These are phyloP conservation scores for Sporothrix euskadiensis DNA, from an alignment of 2,329 filamentous ascomycete species.

Conservation along the genomic window DNA sequence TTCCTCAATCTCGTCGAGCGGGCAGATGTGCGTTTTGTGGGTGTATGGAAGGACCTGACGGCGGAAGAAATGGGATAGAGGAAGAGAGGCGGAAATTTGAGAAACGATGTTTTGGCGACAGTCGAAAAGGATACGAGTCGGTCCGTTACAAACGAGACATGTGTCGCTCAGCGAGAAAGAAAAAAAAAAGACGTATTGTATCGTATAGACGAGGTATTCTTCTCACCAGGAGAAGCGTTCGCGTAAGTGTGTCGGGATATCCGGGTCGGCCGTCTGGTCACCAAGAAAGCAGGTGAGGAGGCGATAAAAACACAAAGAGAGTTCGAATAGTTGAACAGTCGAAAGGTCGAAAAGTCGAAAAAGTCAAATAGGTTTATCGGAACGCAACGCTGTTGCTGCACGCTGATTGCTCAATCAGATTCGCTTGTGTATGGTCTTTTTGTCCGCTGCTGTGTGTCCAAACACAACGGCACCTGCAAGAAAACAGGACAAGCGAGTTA, in stretches of 20 bases:
- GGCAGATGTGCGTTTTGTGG: not conserved
- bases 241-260: not conserved
- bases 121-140: not conserved
- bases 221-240: conserved; percentile 16
- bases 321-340: too few species aligned
- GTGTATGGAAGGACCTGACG: not conserved
- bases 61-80: conserved; percentile 7
- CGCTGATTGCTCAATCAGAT: conserved; percentile 12
- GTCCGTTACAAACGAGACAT: conserved; percentile 15
- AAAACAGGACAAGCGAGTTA: not conserved
- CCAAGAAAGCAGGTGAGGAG: not conserved
- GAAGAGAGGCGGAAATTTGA: not conserved
- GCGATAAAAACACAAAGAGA: not conserved
- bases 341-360: not conserved
- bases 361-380: not conserved
- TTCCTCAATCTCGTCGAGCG: not conserved
- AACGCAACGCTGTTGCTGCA: not conserved
- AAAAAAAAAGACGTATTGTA: conserved; percentile 4
- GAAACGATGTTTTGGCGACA: not conserved
- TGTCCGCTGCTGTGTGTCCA: conserved; percentile 10
- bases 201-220: not conserved
- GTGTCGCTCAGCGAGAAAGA: conserved; percentile 10
- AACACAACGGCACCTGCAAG: not conserved
- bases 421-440: not conserved
- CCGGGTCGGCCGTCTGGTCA: not conserved